Evolutionary conservation across 2,329 filamentous ascomycete species (phyloP).

Genomic region (Botrytis deweyae): DNA sequence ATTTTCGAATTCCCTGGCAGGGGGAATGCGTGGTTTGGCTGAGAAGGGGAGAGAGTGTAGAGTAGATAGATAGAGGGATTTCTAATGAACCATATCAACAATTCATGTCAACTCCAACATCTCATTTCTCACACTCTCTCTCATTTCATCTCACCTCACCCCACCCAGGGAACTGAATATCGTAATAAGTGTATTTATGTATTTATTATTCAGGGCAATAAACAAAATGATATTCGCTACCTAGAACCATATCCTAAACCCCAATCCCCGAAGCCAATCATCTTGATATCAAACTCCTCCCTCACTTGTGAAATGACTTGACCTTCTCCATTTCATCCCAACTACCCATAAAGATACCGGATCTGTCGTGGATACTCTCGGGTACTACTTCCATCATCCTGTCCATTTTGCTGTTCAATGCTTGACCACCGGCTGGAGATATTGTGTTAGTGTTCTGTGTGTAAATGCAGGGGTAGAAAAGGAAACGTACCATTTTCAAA

Average conservation of each 20-base stretch:
- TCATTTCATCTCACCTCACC: too few species aligned
- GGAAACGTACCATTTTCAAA: constrained; percentile 85
- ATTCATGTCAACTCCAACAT: not conserved
- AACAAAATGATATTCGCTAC: constrained; percentile 10
- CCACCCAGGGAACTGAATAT: not conserved
- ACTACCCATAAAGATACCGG: constrained; percentile 94
- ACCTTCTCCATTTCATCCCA: constrained; percentile 96
- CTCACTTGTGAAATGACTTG: constrained; percentile 51
- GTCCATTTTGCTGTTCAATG: constrained; percentile 85
- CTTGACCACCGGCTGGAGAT: constrained; percentile 79
- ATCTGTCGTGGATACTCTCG: constrained; percentile 90
- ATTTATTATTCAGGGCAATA: not conserved
- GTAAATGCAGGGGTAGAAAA: not conserved
- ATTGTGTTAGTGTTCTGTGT: not conserved
- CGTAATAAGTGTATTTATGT: not conserved
- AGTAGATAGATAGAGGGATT: too few species aligned
- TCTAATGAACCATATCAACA: not conserved
- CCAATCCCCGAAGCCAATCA: constrained; percentile 23
- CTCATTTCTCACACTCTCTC: too few species aligned
- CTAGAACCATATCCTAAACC: constrained; percentile 17
- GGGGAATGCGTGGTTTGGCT: too few species aligned
- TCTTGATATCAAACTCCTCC: not conserved
- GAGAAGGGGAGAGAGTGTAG: too few species aligned
- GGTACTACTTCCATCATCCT: constrained; percentile 88
- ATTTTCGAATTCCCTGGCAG: too few species aligned